Conservation (phyloP, 805 yeast genomes). For the Yarrowia sp. region DNA sequence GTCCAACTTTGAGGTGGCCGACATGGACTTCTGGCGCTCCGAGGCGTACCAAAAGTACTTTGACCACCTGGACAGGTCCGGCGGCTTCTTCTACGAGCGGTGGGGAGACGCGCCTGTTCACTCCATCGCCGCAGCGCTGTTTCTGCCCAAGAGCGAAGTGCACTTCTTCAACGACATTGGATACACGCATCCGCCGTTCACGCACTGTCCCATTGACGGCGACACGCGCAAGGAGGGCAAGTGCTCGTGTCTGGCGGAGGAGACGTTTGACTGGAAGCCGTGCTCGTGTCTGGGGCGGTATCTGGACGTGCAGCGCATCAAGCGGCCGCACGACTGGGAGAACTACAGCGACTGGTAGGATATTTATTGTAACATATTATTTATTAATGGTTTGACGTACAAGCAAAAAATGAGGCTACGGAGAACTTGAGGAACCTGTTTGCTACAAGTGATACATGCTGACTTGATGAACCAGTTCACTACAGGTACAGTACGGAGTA, state of each 20-base stretch:
- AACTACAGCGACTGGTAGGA: constrained; percentile 21
- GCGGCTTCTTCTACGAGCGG: constrained; percentile 78
- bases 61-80: constrained; percentile 56
- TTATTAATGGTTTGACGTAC: background rate
- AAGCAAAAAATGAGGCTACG: background rate
- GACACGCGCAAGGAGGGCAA: constrained; percentile 39
- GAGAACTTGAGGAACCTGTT: no score
- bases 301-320: constrained; percentile 21
- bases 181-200: constrained; percentile 59
- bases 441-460: no score
- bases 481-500: no score
- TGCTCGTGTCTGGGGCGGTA: constrained; percentile 35
- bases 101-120: constrained; percentile 95
- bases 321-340: constrained; percentile 16
- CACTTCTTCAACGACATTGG: constrained; percentile 73
- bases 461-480: no score
- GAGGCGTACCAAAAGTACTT: constrained; percentile 56
- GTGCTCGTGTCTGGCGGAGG: constrained; percentile 51
- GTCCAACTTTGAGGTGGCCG: constrained; percentile 74
- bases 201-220: constrained; percentile 64
- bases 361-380: constrained; percentile 19
- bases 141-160: constrained; percentile 53
- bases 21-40: constrained; percentile 60
- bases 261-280: constrained; percentile 38
- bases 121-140: constrained; percentile 63